Conservation (phyloP, 371 early-diverging fungal species). For the Umbelopsis sp. region DNA sequence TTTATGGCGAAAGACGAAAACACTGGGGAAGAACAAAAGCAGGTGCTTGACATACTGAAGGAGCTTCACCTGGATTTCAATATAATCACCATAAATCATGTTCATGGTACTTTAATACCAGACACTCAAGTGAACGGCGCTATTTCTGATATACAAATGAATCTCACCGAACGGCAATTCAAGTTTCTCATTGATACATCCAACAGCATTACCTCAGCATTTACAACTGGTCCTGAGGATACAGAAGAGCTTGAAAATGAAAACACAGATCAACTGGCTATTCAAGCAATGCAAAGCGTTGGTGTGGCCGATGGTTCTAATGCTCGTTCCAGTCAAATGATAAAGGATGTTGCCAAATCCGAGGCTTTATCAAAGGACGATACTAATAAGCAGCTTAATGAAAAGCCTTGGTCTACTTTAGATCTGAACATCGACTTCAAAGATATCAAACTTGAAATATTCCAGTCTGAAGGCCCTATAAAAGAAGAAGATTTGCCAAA, state of each 20-base stretch:
- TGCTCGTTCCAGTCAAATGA: neutral
- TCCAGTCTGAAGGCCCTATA: neutral
- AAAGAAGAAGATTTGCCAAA: neutral
- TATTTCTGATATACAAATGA: conserved; percentile 79
- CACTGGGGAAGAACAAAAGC: conserved; percentile 27
- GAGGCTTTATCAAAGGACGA: neutral
- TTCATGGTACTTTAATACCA: neutral
- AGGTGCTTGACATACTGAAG: conserved; percentile 76
- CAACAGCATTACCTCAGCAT: conserved; percentile 46
- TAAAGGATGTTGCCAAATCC: neutral
- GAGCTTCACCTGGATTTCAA: conserved; percentile 69
- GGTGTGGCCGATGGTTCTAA: neutral
- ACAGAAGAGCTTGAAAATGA: conserved; percentile 13
- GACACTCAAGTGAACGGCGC: conserved; percentile 62
- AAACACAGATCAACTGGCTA: conserved; percentile 43
- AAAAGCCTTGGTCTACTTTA: neutral
- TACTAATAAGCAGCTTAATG: neutral
- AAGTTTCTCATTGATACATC: conserved; percentile 71
- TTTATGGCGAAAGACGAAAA: conserved; percentile 29
- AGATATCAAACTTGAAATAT: conserved; percentile 6
- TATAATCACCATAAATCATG: conserved; percentile 48
- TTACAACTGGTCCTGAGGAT: conserved; percentile 19
- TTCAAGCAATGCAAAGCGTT: neutral
- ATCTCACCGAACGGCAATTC: conserved; percentile 83
- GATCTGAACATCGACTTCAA: neutral